Conservation (phyloP, 495 filamentous ascomycete species). For the Acidiella bohemica region DNA sequence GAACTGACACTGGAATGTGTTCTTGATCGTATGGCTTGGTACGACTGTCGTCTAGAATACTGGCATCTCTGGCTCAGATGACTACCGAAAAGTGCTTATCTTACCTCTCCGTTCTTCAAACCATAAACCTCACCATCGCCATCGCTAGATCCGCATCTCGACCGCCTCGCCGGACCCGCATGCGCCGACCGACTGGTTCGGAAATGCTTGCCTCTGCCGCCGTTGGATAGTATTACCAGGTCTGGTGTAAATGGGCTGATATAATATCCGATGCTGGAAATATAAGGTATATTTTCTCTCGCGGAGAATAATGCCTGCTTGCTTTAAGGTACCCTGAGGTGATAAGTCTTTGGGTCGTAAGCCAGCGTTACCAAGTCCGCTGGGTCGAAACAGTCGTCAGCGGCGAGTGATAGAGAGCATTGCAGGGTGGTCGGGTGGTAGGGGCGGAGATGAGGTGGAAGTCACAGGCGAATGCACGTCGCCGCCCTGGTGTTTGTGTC, state of each 20-base stretch:
- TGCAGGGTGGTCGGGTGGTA: constrained; percentile 2
- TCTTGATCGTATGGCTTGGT: neutral
- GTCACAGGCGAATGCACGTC: neutral
- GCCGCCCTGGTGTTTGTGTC: neutral
- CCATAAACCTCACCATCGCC: constrained; percentile 4
- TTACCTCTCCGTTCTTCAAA: neutral
- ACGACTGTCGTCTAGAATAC: constrained; percentile 2
- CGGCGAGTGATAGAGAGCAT: constrained; percentile 4
- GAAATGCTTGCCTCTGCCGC: constrained; percentile 3
- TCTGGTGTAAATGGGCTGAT: no score
- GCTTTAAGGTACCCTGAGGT: constrained; percentile 21
- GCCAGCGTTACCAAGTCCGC: constrained; percentile 12
- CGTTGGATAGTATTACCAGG: neutral
- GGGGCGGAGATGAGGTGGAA: neutral
- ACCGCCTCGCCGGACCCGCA: no score
- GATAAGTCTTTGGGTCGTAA: constrained; percentile 18
- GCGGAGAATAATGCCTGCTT: constrained; percentile 13
- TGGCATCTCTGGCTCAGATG: neutral
- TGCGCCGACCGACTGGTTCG: neutral
- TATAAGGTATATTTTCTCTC: neutral
- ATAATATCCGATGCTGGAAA: constrained; percentile 10
- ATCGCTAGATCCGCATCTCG: constrained; percentile 14
- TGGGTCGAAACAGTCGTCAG: no score
- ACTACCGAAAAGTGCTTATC: neutral
- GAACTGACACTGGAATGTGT: neutral